phyloP scores from a whole-genome alignment of 2,329 filamentous ascomycete genomes.

The Leptoxyphium fumago region DNA sequence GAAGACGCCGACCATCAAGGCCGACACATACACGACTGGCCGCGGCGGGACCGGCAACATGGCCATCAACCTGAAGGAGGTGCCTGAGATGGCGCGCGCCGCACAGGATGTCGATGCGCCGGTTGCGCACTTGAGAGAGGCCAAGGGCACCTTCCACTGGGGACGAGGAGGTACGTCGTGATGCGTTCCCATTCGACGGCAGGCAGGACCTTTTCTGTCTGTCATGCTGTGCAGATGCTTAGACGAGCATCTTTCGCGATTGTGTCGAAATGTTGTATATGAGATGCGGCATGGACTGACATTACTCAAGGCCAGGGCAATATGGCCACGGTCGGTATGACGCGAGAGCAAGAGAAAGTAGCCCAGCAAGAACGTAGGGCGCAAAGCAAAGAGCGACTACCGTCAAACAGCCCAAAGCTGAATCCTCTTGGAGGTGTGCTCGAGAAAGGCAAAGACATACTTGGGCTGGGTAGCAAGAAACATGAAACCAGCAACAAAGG shows the following conservation, averaged over 20 bases:
- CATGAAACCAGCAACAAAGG: constrained; percentile 14
- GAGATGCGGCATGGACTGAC: background rate
- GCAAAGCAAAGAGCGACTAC: constrained; percentile 6
- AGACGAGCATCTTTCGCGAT: background rate
- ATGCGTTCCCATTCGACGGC: no score
- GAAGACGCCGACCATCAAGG: constrained; percentile 70
- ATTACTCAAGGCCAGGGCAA: constrained; percentile 42
- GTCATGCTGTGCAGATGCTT: no score
- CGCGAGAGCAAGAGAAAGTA: constrained; percentile 25
- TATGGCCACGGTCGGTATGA: constrained; percentile 34
- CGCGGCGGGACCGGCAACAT: constrained; percentile 84
- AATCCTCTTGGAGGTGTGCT: constrained; percentile 28
- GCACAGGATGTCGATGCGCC: constrained; percentile 66
- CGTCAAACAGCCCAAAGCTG: constrained; percentile 6
- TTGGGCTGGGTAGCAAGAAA: constrained; percentile 26
- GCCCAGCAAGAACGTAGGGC: constrained; percentile 12
- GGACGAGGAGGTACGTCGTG: constrained; percentile 48
- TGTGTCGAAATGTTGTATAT: background rate
- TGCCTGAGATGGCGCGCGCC: constrained; percentile 52
- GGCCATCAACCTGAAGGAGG: constrained; percentile 51
- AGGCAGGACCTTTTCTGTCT: no score
- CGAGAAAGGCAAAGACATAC: constrained; percentile 39
- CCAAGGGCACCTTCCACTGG: constrained; percentile 46
- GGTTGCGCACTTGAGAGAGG: constrained; percentile 32
- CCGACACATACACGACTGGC: constrained; percentile 72